These are phyloP conservation scores for Linum trigynum DNA, from an alignment of 345 rosid species.

Conservation along the genomic window DNA sequence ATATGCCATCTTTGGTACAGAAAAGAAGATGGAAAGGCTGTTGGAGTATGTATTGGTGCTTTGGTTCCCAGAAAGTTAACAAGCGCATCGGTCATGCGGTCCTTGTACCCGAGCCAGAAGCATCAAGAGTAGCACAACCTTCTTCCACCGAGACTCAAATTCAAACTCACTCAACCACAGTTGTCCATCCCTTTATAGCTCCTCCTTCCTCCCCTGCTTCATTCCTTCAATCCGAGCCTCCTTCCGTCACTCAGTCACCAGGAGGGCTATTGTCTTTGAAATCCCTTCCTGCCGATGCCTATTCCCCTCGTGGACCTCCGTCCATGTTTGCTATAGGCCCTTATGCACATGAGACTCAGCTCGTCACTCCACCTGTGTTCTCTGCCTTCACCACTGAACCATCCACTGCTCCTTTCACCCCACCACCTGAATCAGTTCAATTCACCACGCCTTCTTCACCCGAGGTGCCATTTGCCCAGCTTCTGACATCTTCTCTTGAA, in stretches of 20 bases:
- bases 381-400: slow-evolving; percentile 89
- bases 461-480: slow-evolving; percentile 88
- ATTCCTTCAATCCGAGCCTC: slow-evolving; percentile 75
- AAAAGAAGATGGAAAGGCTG: slow-evolving; percentile 85
- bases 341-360: slow-evolving; percentile 88
- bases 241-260: slow-evolving; percentile 71
- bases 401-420: slow-evolving; percentile 87
- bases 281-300: slow-evolving; percentile 40
- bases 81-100: slow-evolving; percentile 82
- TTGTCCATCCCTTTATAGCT: slow-evolving; percentile 62
- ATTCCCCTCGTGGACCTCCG: slow-evolving; percentile 60
- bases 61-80: slow-evolving; percentile 60
- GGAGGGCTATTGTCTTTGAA: slow-evolving; percentile 50
- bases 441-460: slow-evolving; percentile 88
- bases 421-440: slow-evolving; percentile 81
- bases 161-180: slow-evolving; percentile 34
- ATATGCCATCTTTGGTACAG: slow-evolving; percentile 26
- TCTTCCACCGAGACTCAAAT: slow-evolving; percentile 32
- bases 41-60: slow-evolving; percentile 70
- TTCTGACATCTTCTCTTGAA: slow-evolving; percentile 79
- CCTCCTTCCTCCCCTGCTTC: slow-evolving; percentile 98
- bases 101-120: slow-evolving; percentile 54
- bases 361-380: slow-evolving; percentile 90
- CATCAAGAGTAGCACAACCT: slow-evolving; percentile 26
- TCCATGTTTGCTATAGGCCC: slow-evolving; percentile 76